phyloP scores from a whole-genome alignment of 768 basidiomycete genomes.

The Psilocybe tampanensis region DNA sequence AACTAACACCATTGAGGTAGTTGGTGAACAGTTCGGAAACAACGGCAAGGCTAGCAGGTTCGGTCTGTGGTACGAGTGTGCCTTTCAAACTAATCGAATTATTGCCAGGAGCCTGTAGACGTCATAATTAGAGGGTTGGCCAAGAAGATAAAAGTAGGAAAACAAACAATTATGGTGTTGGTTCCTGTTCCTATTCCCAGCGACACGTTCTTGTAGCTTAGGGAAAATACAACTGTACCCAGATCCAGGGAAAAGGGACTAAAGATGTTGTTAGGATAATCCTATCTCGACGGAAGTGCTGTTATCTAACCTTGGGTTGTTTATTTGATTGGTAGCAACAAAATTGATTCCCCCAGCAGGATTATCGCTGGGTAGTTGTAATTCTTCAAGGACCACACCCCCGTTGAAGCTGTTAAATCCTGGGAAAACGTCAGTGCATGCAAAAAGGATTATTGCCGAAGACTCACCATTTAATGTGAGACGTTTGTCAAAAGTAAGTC shows the following conservation, averaged over 20 bases:
- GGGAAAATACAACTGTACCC: conserved; percentile 65
- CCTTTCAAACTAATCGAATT: conserved; percentile 66
- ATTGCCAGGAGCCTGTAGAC: conserved; percentile 45
- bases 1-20: conserved; percentile 65
- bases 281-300: background rate
- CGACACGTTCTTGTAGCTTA: conserved; percentile 57
- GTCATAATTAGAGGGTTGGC: background rate
- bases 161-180: conserved; percentile 53
- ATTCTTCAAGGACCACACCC: conserved; percentile 54
- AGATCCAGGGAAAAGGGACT: conserved; percentile 73
- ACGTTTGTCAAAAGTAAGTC: conserved; percentile 64
- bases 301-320: conserved; percentile 53
- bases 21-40: conserved; percentile 69
- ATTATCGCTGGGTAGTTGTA: conserved; percentile 68
- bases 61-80: conserved; percentile 54
- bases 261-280: background rate
- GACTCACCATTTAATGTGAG: conserved; percentile 54
- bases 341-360: conserved; percentile 72
- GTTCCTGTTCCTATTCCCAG: conserved; percentile 58
- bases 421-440: conserved; percentile 17
- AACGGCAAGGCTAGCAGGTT: conserved; percentile 42
- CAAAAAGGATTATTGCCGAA: background rate
- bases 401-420: conserved; percentile 66
- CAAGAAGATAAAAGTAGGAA: background rate
- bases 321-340: conserved; percentile 53